Percentiles rank a stretch among this genome's conserved stretches.
Conservation (phyloP, 78 protist genomes). For the slime mould (Dictyostelium discoideum) region DNA sequence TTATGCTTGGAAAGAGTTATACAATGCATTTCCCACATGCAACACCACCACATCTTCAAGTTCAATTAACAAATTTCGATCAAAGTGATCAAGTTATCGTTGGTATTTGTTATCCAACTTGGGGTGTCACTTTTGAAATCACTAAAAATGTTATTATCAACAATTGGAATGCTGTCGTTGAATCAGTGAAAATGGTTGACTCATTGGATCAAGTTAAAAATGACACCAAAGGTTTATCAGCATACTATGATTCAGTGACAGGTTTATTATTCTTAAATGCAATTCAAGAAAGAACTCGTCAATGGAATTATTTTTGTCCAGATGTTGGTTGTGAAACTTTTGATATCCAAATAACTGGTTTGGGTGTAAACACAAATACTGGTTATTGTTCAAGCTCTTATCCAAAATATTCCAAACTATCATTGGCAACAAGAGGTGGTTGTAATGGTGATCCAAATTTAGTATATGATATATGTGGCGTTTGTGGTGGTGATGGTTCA, state of each 20-base stretch:
- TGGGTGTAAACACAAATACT: conserved; percentile 17
- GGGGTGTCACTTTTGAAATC: conserved; percentile 50
- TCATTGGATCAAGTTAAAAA: conserved; percentile 10
- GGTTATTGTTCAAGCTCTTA: conserved; percentile 56
- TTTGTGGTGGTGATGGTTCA: conserved; percentile 61
- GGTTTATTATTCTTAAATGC: conserved; percentile 41
- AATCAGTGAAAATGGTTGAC: neutral
- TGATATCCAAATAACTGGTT: conserved; percentile 27
- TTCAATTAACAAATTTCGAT: conserved; percentile 70
- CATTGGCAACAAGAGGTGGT: conserved; percentile 31
- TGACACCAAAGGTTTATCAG: conserved; percentile 35
- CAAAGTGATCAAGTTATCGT: conserved; percentile 30
- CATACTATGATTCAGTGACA: conserved; percentile 19
- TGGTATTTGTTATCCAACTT: conserved; percentile 74
- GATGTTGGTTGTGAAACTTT: conserved; percentile 52
- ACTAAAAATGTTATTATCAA: neutral
- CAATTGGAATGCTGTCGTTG: neutral
- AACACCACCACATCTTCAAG: conserved; percentile 42
- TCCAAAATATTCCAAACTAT: conserved; percentile 7
- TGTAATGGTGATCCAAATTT: conserved; percentile 53
- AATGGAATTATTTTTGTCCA: conserved; percentile 55
- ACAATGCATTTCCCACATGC: conserved; percentile 69
- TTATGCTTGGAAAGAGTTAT: conserved; percentile 46
- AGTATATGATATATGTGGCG: conserved; percentile 15
- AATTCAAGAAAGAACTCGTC: conserved; percentile 17